Base-by-base conservation (phyloP, 2,329 filamentous ascomycete species). In the Scopulariopsis brevicaulis region DNA sequence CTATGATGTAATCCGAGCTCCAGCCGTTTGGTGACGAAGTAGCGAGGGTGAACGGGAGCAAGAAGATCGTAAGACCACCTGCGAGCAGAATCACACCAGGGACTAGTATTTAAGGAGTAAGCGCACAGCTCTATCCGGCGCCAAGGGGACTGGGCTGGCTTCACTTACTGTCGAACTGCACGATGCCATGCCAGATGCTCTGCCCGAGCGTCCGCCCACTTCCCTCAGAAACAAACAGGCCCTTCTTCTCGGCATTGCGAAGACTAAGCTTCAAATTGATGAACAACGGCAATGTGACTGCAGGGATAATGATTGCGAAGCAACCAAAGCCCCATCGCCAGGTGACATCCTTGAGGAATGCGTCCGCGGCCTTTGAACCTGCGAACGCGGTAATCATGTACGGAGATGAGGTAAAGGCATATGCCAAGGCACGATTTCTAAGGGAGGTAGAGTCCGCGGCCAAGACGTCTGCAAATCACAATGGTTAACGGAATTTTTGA, bases 1-100 rank as follows among this genome's bases (percentile, higher is more conserved):
- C 68, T 58, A 84, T 74, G 62, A 84, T 78, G 55, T 75, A 70
- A 48, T 72, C 69, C 14, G 76, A 77, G 37, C 68, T 67, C 78
- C 78, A 83, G 8, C 73, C 72, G 53, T 74, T 65, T 52, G 71
- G 70, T 14, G 76, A 71, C 55, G 66, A 64, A 7, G 68, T 62
- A 55, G 78, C 75, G 22, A 89, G 71, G 18, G 77, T 85, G 65
- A 89, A 81, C 0, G 86, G 84, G 1, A 89, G 73, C 20, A 89
- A 70, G 62, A 89, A 81, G 15, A 86, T 67, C 0, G 77, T 73
- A 35, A 85, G 74, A 0, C 81, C 83, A 1, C 69, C 70, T 14
- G 77, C 74, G 61, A 86, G 70, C 1, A 85, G 68, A 11, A 84
- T 56, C 25, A 84, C 72, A 2, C 84, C 83, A 3, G 53, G 28